These are phyloP conservation scores for Kwoniella heveanensis DNA, from an alignment of 768 basidiomycete species.

Conservation along the genomic window DNA sequence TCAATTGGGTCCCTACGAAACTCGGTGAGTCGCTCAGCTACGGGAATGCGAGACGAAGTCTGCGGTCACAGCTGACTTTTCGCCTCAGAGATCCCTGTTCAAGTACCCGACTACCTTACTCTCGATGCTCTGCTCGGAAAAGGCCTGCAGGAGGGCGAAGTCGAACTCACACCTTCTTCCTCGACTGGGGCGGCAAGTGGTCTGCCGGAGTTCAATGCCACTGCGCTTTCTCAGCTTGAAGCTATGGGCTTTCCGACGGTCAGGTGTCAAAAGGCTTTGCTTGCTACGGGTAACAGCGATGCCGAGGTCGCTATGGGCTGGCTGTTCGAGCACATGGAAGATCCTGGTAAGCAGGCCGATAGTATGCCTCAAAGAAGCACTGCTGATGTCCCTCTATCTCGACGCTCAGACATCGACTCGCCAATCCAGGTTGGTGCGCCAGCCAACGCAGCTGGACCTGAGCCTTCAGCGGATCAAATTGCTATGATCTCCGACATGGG, in stretches of 20 bases:
- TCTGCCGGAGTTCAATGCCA: conserved; percentile 71
- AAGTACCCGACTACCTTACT: conserved; percentile 68
- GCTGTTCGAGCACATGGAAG: conserved; percentile 94
- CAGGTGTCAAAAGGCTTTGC: conserved; percentile 83
- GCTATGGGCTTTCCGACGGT: conserved; percentile 88
- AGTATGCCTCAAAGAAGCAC: neutral
- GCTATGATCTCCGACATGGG: conserved; percentile 85
- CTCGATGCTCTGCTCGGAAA: conserved; percentile 70
- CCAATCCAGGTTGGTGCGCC: conserved; percentile 62
- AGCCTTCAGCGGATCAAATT: conserved; percentile 72
- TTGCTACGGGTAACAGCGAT: conserved; percentile 75
- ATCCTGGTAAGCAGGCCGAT: conserved; percentile 66
- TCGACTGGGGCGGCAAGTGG: conserved; percentile 47
- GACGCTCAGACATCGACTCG: conserved; percentile 73
- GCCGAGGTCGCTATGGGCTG: conserved; percentile 90
- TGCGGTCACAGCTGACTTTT: conserved; percentile 20
- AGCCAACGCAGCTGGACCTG: conserved; percentile 55
- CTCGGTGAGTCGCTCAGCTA: conserved; percentile 64
- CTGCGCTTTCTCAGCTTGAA: conserved; percentile 73
- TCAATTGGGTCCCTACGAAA: conserved; percentile 96
- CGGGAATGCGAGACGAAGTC: too few species aligned
- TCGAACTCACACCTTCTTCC: conserved; percentile 63
- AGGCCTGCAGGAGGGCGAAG: conserved; percentile 72
- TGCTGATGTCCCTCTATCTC: neutral
- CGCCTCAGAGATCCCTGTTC: conserved; percentile 75